Evolutionary conservation across 805 yeast species (phyloP).

Genomic region (Myxozyma neglecta): DNA sequence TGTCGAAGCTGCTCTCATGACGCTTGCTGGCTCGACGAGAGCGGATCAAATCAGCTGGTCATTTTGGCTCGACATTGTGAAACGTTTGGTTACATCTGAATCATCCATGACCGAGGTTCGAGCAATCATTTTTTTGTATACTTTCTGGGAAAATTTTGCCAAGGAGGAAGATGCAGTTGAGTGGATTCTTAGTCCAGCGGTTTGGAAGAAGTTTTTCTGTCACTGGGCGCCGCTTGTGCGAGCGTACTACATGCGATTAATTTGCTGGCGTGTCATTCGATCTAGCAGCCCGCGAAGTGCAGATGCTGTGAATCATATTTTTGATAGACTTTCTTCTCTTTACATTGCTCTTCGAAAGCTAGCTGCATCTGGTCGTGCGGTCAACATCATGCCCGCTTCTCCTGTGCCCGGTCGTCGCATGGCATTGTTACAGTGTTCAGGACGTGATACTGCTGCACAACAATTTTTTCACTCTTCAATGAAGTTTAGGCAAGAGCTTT

Average conservation of each 20-base stretch:
- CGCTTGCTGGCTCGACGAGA: slow-evolving; percentile 36
- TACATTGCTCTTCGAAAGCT: slow-evolving; percentile 5
- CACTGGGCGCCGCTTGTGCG: slow-evolving; percentile 83
- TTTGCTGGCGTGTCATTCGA: slow-evolving; percentile 62
- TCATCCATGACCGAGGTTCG: slow-evolving; percentile 63
- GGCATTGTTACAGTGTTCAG: slow-evolving; percentile 23
- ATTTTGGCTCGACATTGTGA: slow-evolving; percentile 67
- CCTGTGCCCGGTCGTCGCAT: slow-evolving; percentile 27
- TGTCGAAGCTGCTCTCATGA: slow-evolving; percentile 44
- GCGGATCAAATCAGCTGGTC: slow-evolving; percentile 58
- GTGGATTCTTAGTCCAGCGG: slow-evolving; percentile 53
- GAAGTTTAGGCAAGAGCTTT: slow-evolving; percentile 7
- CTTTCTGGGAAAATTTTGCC: slow-evolving; percentile 72
- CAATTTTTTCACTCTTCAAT: slow-evolving; percentile 21
- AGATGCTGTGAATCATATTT: slow-evolving; percentile 6
- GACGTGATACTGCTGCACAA: slow-evolving; percentile 25
- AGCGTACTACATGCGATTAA: slow-evolving; percentile 61
- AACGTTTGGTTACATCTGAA: slow-evolving; percentile 61
- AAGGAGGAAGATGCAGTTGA: slow-evolving; percentile 37
- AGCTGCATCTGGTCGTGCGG: slow-evolving; percentile 1
- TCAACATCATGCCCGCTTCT: slow-evolving; percentile 11
- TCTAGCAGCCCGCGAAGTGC: slow-evolving; percentile 17
- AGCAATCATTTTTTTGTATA: slow-evolving; percentile 64
- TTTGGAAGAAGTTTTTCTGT: slow-evolving; percentile 60
- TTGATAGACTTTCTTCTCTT: slow-evolving; percentile 7